Percentiles rank a stretch among this genome's conserved stretches.
Evolutionary conservation across 805 yeast species (phyloP).

Genomic region (Kodamaea sagamina): DNA sequence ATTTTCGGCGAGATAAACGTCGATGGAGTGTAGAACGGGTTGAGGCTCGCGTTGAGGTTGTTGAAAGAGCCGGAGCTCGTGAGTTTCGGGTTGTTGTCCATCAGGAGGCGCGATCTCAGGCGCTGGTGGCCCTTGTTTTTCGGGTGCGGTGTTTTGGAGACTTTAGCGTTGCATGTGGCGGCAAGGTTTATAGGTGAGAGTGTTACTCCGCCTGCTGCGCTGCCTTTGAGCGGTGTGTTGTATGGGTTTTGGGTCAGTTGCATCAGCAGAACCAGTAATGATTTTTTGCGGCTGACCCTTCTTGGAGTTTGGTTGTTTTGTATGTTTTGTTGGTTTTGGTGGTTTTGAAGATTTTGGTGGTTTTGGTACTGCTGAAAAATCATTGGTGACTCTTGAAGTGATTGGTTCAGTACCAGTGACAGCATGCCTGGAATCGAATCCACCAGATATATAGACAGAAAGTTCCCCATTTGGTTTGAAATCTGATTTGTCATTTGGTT

Average conservation of each 20-base stretch:
- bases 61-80: constrained; percentile 11
- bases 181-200: constrained; percentile 27
- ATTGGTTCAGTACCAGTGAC: constrained; percentile 38
- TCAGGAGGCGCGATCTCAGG: constrained; percentile 41
- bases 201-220: constrained; percentile 10
- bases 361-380: constrained; percentile 15
- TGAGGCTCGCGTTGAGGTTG: constrained; percentile 26
- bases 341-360: not conserved
- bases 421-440: constrained; percentile 40
- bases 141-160: constrained; percentile 40
- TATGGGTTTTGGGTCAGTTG: constrained; percentile 24
- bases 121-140: constrained; percentile 38
- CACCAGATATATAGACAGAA: constrained; percentile 21
- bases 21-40: constrained; percentile 52
- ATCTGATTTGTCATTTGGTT: constrained; percentile 21
- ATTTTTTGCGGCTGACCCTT: constrained; percentile 33
- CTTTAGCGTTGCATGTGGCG: constrained; percentile 21
- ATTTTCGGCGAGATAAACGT: constrained; percentile 46
- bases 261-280: constrained; percentile 35
- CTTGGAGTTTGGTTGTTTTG: constrained; percentile 34
- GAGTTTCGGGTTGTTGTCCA: constrained; percentile 21
- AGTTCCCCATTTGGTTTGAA: constrained; percentile 1
- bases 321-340: constrained; percentile 10
- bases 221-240: constrained; percentile 37
- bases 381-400: constrained; percentile 34